These are phyloP conservation scores for Teratosphaeria destructans DNA, from an alignment of 2,329 filamentous ascomycete genomes.

Conservation along the genomic window DNA sequence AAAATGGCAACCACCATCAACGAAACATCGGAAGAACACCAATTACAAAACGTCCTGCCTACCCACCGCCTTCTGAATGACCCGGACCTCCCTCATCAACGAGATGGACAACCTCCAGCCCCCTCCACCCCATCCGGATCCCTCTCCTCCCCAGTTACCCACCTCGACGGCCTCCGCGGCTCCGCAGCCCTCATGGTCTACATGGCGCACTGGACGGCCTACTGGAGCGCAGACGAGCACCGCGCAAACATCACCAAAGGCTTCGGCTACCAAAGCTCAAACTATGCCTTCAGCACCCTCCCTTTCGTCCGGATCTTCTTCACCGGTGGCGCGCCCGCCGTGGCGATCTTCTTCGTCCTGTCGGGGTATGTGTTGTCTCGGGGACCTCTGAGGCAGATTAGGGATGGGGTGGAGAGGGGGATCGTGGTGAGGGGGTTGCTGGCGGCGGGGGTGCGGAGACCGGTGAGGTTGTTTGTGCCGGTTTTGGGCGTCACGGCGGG, in stretches of 20 bases:
- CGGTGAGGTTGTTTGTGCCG: constrained; percentile 37
- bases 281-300: constrained; percentile 41
- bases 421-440: background rate
- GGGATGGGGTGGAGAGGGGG: constrained; percentile 21
- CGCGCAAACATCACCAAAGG: background rate
- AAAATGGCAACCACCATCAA: too few species aligned
- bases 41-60: too few species aligned
- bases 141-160: constrained; percentile 15
- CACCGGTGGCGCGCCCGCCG: constrained; percentile 50
- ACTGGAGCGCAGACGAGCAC: constrained; percentile 4
- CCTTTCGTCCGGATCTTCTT: constrained; percentile 51
- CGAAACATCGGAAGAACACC: too few species aligned
- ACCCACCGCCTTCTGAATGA: too few species aligned
- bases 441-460: constrained; percentile 38
- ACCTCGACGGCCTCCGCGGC: constrained; percentile 54
- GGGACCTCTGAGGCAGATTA: constrained; percentile 24
- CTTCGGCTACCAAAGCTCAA: constrained; percentile 23
- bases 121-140: background rate
- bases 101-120: too few species aligned
- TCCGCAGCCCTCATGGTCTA: constrained; percentile 53
- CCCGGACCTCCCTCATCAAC: background rate
- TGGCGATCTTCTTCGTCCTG: constrained; percentile 41
- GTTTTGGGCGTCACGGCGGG: constrained; percentile 44
- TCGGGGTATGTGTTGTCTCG: constrained; percentile 41
- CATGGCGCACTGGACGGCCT: constrained; percentile 22